These are phyloP conservation scores for Hyphopichia burtonii DNA, from an alignment of 1,139 yeast species.

Conservation along the genomic window DNA sequence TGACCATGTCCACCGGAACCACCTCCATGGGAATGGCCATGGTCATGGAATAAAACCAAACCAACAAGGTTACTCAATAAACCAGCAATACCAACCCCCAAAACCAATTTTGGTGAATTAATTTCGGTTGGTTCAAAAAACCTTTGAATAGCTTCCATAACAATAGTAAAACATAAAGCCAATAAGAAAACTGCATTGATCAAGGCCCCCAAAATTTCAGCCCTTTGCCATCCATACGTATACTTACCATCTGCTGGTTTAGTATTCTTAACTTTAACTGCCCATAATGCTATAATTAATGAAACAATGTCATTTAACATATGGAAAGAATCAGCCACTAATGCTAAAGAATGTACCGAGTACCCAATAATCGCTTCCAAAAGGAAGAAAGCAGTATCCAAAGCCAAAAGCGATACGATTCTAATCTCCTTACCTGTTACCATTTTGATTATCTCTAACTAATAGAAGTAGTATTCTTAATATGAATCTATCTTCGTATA, in stretches of 20 bases:
- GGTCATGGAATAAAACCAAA: constrained; percentile 85
- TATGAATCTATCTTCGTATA: too few relatives aligned
- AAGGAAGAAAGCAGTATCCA: constrained; percentile 83
- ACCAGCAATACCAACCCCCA: constrained; percentile 82
- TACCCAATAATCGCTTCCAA: constrained; percentile 84
- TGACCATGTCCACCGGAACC: constrained; percentile 28
- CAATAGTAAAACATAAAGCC: constrained; percentile 89
- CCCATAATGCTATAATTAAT: constrained; percentile 90
- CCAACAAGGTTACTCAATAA: constrained; percentile 81
- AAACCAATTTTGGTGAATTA: constrained; percentile 74
- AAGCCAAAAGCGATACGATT: constrained; percentile 65
- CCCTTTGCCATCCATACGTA: constrained; percentile 96
- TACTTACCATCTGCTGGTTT: constrained; percentile 83
- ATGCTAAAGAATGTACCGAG: constrained; percentile 86
- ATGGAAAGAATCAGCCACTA: constrained; percentile 95
- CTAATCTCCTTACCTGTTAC: constrained; percentile 62
- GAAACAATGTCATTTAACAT: constrained; percentile 96
- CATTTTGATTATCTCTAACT: background rate
- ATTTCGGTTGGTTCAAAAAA: constrained; percentile 78
- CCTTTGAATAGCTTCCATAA: constrained; percentile 90
- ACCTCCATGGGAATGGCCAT: constrained; percentile 68
- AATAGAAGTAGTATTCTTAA: background rate
- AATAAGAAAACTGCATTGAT: constrained; percentile 89
- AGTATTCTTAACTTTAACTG: constrained; percentile 83
- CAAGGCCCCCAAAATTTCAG: constrained; percentile 91